phyloP scores from a whole-genome alignment of 2,329 filamentous ascomycete species.

The Aureobasidium sp. region DNA sequence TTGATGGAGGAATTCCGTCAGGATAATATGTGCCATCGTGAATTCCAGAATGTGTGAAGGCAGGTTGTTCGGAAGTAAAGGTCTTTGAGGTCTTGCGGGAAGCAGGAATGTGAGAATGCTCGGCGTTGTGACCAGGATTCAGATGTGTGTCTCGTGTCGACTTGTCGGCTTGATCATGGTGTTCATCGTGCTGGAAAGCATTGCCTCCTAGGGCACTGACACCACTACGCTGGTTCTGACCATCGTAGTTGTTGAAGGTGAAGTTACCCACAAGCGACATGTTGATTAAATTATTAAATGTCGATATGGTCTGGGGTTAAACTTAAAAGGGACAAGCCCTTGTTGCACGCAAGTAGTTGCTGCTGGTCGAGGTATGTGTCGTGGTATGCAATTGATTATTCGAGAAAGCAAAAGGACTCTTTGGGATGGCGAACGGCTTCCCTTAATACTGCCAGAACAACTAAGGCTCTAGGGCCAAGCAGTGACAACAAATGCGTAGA shows the following conservation, averaged over 20 bases:
- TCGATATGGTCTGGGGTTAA: neutral
- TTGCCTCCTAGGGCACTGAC: slow-evolving; percentile 29
- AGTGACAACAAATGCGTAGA: slow-evolving; percentile 8
- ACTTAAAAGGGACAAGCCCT: slow-evolving; percentile 1
- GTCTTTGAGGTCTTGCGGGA: slow-evolving; percentile 6
- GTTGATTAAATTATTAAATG: neutral
- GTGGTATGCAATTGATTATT: neutral
- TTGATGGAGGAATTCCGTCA: slow-evolving; percentile 17
- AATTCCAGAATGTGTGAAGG: slow-evolving; percentile 14
- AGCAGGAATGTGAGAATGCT: neutral
- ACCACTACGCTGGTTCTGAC: slow-evolving; percentile 31
- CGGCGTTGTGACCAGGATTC: neutral
- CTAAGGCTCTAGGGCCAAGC: neutral
- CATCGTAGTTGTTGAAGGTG: slow-evolving; percentile 36
- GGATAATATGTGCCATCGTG: slow-evolving; percentile 19
- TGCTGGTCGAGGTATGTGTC: neutral
- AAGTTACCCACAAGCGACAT: slow-evolving; percentile 42
- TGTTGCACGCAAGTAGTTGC: neutral
- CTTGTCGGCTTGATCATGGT: neutral
- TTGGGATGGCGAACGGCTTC: neutral
- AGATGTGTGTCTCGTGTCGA: neutral
- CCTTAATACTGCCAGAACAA: slow-evolving; percentile 1
- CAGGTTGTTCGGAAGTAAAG: neutral
- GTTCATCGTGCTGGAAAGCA: slow-evolving; percentile 21
- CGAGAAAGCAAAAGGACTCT: neutral